Evolutionary conservation across 352 stramenopile species (phyloP).

Genomic region (Pythium coloratum): DNA sequence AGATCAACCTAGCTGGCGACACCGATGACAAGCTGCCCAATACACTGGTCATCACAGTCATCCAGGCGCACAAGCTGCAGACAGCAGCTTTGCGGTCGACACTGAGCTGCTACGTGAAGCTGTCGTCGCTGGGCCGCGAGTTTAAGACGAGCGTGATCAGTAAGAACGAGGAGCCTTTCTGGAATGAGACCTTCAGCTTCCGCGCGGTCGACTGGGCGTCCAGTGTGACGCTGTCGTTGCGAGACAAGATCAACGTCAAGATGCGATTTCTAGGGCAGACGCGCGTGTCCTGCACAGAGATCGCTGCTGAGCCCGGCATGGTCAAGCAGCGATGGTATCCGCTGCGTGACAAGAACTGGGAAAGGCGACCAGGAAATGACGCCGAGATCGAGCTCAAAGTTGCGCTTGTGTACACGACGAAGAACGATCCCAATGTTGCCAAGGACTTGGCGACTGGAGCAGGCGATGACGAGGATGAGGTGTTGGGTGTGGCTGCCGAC

Average conservation of each 20-base stretch:
- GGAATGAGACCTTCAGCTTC: slow-evolving; percentile 81
- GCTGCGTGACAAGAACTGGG: slow-evolving; percentile 50
- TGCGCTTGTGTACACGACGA: slow-evolving; percentile 62
- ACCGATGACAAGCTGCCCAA: slow-evolving; percentile 65
- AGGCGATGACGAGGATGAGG: slow-evolving; percentile 20
- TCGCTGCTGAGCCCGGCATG: slow-evolving; percentile 61
- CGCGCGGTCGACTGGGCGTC: slow-evolving; percentile 66
- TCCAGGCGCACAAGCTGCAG: slow-evolving; percentile 60
- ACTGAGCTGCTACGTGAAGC: slow-evolving; percentile 74
- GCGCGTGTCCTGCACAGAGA: slow-evolving; percentile 51
- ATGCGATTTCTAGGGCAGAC: slow-evolving; percentile 72
- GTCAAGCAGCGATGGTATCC: slow-evolving; percentile 56
- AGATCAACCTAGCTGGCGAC: slow-evolving; percentile 51
- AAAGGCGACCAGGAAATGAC: slow-evolving; percentile 32
- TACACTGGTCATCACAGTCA: slow-evolving; percentile 67
- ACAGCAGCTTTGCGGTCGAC: slow-evolving; percentile 50
- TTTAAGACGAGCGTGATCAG: slow-evolving; percentile 72
- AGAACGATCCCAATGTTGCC: slow-evolving; percentile 47
- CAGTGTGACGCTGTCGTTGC: slow-evolving; percentile 61
- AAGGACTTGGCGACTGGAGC: slow-evolving; percentile 16
- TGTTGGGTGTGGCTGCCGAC: slow-evolving; percentile 42
- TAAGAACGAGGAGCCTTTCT: slow-evolving; percentile 61
- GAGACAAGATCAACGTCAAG: slow-evolving; percentile 71
- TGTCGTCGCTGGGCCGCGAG: slow-evolving; percentile 60
- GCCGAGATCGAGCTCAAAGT: slow-evolving; percentile 64